These are phyloP conservation scores for Acrocalymma vagum DNA, from an alignment of 2,329 filamentous ascomycete genomes.

Conservation along the genomic window DNA sequence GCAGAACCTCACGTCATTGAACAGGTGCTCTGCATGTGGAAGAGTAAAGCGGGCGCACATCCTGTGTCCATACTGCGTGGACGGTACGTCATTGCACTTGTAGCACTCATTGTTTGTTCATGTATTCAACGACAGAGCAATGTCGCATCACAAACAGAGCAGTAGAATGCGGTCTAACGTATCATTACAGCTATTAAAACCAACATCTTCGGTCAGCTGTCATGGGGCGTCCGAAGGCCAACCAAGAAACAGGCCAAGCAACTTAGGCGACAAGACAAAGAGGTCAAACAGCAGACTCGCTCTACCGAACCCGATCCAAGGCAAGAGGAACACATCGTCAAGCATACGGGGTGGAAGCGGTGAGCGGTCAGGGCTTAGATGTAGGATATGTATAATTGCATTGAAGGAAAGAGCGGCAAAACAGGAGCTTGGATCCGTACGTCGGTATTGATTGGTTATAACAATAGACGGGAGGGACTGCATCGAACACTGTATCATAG, in stretches of 20 bases:
- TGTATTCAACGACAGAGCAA: no score
- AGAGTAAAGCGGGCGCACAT: constrained; percentile 87
- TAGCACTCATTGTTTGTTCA: no score
- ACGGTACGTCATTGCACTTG: constrained; percentile 65
- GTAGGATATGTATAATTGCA: constrained; percentile 1
- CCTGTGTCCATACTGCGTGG: constrained; percentile 85
- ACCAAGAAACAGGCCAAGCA: constrained; percentile 42
- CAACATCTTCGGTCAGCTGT: constrained; percentile 40
- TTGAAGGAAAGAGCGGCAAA: constrained; percentile 1
- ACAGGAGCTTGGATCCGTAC: not conserved
- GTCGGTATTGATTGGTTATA: not conserved
- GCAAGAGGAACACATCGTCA: constrained; percentile 32
- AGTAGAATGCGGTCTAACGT: no score
- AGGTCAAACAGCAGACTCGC: constrained; percentile 20
- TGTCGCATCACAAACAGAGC: no score
- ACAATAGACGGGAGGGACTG: not conserved
- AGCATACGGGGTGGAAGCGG: constrained; percentile 38
- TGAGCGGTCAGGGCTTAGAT: constrained; percentile 1
- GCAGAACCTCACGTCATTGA: constrained; percentile 87
- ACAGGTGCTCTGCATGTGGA: constrained; percentile 90
- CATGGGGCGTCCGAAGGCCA: constrained; percentile 33
- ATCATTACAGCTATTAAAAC: constrained; percentile 40
- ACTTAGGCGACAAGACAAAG: constrained; percentile 28
- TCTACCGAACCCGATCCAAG: constrained; percentile 28
- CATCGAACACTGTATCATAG: constrained; percentile 26